phyloP scores from a whole-genome alignment of 805 yeast species.

The Tetrapisispora namnaoensis region DNA sequence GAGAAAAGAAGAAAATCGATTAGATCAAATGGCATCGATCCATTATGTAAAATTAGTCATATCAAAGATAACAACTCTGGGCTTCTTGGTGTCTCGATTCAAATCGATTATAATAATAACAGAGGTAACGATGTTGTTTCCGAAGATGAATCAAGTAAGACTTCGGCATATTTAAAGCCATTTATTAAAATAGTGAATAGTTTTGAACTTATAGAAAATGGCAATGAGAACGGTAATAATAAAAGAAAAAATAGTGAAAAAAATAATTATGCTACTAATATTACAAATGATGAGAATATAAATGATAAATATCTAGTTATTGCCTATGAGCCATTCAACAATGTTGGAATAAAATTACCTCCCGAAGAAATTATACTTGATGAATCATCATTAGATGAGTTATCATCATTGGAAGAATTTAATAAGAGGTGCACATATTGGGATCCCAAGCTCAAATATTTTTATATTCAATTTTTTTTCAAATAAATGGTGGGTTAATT shows the following conservation, averaged over 20 bases:
- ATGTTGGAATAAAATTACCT: conserved; percentile 67
- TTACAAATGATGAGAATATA: background rate
- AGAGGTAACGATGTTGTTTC: conserved; percentile 26
- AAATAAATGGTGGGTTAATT: background rate
- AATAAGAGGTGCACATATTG: conserved; percentile 51
- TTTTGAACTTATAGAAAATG: conserved; percentile 47
- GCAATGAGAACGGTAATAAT: background rate
- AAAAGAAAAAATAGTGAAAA: background rate
- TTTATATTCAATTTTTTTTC: conserved; percentile 62
- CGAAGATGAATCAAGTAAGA: background rate
- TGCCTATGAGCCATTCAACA: conserved; percentile 88
- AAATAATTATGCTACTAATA: background rate
- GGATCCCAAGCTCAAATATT: conserved; percentile 61
- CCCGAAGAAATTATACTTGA: conserved; percentile 31
- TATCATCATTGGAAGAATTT: conserved; percentile 27
- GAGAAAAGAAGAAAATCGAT: conserved; percentile 8
- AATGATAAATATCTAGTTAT: conserved; percentile 53
- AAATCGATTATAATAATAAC: conserved; percentile 40
- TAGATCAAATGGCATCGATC: conserved; percentile 31
- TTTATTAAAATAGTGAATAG: conserved; percentile 64
- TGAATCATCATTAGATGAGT: conserved; percentile 26
- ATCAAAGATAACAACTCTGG: conserved; percentile 51
- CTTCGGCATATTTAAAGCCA: conserved; percentile 34
- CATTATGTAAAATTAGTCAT: conserved; percentile 59
- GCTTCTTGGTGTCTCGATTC: conserved; percentile 56